These are phyloP conservation scores for Cystobasidium pallidum DNA, from an alignment of 1,284 basidiomycete genomes.

Conservation along the genomic window DNA sequence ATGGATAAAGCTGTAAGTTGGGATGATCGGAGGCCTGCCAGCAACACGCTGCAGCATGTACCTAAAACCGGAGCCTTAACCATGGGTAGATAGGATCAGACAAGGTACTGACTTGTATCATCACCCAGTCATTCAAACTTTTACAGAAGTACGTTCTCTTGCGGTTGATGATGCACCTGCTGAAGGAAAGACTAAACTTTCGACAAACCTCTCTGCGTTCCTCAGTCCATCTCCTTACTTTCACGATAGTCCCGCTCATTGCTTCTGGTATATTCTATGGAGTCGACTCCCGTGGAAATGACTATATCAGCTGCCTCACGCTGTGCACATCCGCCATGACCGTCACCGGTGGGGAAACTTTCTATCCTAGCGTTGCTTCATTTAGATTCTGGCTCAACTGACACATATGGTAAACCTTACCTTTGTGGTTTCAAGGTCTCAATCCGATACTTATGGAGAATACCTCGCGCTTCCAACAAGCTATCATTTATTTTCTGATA, in stretches of 20 bases:
- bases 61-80: neutral
- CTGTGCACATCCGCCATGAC: slow-evolving; percentile 56
- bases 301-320: slow-evolving; percentile 52
- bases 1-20: slow-evolving; percentile 17
- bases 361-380: neutral
- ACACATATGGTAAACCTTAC: neutral
- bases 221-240: slow-evolving; percentile 56
- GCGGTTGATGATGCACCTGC: neutral
- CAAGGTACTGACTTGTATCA: neutral
- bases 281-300: slow-evolving; percentile 52
- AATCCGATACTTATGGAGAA: slow-evolving; percentile 47
- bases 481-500: slow-evolving; percentile 49
- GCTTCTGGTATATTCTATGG: slow-evolving; percentile 57
- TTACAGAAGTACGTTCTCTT: slow-evolving; percentile 29
- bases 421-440: slow-evolving; percentile 35
- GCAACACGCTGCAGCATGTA: neutral
- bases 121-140: slow-evolving; percentile 34
- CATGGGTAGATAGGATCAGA: neutral
- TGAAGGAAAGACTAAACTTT: neutral
- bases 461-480: slow-evolving; percentile 50
- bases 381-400: neutral
- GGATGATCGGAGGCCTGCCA: slow-evolving; percentile 2
- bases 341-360: slow-evolving; percentile 54
- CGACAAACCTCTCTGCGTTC: slow-evolving; percentile 19
- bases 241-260: slow-evolving; percentile 56